Base-by-base conservation (phyloP, 2,329 filamentous ascomycete genomes). In the Nannizzia gypsea region DNA sequence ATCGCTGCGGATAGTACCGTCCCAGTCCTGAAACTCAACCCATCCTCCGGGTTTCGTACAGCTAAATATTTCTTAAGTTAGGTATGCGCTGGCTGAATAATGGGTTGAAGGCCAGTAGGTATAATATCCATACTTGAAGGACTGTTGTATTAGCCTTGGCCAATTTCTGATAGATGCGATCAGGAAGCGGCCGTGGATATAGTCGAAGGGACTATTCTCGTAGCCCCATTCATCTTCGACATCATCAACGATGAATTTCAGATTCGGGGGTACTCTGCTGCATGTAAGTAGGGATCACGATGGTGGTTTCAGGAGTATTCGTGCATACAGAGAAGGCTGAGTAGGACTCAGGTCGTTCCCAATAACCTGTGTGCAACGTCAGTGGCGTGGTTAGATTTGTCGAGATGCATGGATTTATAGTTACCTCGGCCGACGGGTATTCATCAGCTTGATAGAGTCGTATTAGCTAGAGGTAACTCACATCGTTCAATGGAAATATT, bases 171-270 rank as follows among this genome's bases (percentile, higher is more conserved):
- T 79, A 1, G 78, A 80, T 73, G 80, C 77, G 13, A 80, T 78
- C 1, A 80, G 79, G 60, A 81, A 78, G 2, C 83, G 76, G n/a
- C 79, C 77, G 66, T 85, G 82, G 36, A 85, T 77, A 61, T 83
- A 83, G 67, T 85, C 82, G 59, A 83, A 85, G 57, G 79, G 75
- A 61, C 82, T 77, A 3, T 68, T 66, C 3, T 78, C 77, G 62
- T 82, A 77, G 15, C 82, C 68, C 82, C 82, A 85, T 3, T 76
- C 74, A 60, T 76, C 76, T 68, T 84, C 81, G 26, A 80, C 75
- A 63, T 84, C 82, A 61, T 84, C 82, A 9, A 84, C 74, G 66
- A 81, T 72, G 64, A 83, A 83, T 24, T 74, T 73, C 20, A 82
- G 75, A 63, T 83, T 83, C 2, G 80, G 78, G 3, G 81, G 81